A percentile compares a stretch with the other conserved stretches of the same genome.
phyloP scores from a whole-genome alignment of 176 grass and related monocot species.

The Aechmea fasciata region DNA sequence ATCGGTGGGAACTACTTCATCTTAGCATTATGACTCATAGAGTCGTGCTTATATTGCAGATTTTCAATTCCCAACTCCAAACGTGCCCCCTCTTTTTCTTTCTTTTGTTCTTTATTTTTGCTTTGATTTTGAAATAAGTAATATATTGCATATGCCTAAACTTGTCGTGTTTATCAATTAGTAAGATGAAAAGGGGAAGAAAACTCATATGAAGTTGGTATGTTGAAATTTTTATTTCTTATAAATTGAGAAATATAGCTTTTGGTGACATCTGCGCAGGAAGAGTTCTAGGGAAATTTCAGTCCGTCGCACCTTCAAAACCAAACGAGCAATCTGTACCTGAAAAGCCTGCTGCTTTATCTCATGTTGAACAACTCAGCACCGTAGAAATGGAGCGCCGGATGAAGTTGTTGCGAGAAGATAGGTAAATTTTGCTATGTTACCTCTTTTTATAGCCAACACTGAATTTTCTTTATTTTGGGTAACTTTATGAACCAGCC shows the following conservation, averaged over 20 bases:
- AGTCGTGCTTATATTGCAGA: not conserved
- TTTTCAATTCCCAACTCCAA: not conserved
- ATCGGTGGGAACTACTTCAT: conserved; percentile 2
- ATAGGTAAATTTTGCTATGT: conserved; percentile 48
- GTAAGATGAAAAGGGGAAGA: too few species aligned
- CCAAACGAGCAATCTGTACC: conserved; percentile 30
- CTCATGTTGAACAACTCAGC: conserved; percentile 63
- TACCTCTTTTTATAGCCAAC: conserved; percentile 3
- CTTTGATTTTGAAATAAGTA: too few species aligned
- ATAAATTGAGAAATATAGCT: not conserved
- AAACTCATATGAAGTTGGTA: not conserved
- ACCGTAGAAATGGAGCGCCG: conserved; percentile 54
- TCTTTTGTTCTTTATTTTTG: too few species aligned
- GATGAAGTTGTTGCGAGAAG: conserved; percentile 86
- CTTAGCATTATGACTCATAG: conserved; percentile 12
- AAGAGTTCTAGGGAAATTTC: conserved; percentile 78
- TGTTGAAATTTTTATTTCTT: not conserved
- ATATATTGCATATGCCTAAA: too few species aligned
- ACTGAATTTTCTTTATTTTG: not conserved
- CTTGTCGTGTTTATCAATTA: too few species aligned
- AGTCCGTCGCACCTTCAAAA: conserved; percentile 31
- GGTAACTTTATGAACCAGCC: not conserved
- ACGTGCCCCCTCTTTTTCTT: not conserved
- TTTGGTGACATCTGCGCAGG: conserved; percentile 24
- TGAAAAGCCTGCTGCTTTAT: conserved; percentile 47